Evolutionary conservation across 345 rosid species (phyloP).

Genomic region (Lepidium africanum): DNA sequence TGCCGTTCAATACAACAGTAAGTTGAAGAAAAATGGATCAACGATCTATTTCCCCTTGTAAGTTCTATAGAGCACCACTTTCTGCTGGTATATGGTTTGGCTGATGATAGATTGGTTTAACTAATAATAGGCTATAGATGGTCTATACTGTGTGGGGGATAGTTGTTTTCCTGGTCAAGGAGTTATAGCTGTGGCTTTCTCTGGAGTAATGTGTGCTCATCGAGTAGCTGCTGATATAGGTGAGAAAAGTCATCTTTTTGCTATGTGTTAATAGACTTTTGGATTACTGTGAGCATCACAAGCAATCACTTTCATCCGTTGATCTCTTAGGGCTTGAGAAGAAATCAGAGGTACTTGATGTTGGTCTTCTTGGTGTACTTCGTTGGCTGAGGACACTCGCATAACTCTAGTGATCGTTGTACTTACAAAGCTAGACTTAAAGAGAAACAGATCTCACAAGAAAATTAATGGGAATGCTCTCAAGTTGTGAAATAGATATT

Average conservation of each 20-base stretch:
- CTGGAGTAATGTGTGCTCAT: slow-evolving; percentile 95
- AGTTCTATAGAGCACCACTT: background rate
- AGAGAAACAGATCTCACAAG: background rate
- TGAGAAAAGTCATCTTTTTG: slow-evolving; percentile 22
- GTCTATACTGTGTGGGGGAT: slow-evolving; percentile 93
- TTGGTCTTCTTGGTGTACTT: slow-evolving; percentile 62
- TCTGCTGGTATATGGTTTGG: background rate
- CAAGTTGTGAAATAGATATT: background rate
- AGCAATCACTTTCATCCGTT: background rate
- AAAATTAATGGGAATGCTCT: background rate
- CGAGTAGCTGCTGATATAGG: slow-evolving; percentile 98
- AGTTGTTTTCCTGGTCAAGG: slow-evolving; percentile 99
- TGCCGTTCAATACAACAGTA: slow-evolving; percentile 95
- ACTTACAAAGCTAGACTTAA: background rate
- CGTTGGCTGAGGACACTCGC: slow-evolving; percentile 82
- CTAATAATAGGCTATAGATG: slow-evolving; percentile 57
- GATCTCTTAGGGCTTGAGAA: slow-evolving; percentile 56
- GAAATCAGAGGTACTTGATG: slow-evolving; percentile 58
- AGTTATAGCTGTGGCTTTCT: slow-evolving; percentile 93
- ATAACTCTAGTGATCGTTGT: slow-evolving; percentile 14
- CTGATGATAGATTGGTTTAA: slow-evolving; percentile 7
- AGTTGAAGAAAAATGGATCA: slow-evolving; percentile 13
- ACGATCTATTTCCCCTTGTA: too few relatives aligned
- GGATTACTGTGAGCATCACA: background rate
- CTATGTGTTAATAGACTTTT: background rate